Base-by-base conservation (phyloP, 352 stramenopile species). In the Phytophthora cactorum region DNA sequence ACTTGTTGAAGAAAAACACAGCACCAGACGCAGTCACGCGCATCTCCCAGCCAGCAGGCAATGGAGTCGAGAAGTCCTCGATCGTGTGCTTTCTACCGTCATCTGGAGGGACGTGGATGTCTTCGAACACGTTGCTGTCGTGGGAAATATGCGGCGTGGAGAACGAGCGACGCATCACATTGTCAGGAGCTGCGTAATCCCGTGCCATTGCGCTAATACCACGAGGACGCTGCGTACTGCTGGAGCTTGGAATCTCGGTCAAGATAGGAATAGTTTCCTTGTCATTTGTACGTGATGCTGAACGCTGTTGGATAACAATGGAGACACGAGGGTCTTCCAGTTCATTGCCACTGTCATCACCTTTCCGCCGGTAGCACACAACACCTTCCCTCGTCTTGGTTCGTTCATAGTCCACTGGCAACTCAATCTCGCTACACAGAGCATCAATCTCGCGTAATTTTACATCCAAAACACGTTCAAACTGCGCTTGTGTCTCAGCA, bases 31-130 rank as follows among this genome's bases (percentile, higher is more conserved):
- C 82, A 0, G 84, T 93, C 1, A 92, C 86, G 0, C 84, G 84
- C 86, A 95, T 95, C 59, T 95, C 86, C 86, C 86, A 95, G 0
- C 84, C 86, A 62, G 78, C 73, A 17, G 86, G 84, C 22, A 95
- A 43, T 2, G 82, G 84, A 3, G 84, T 95, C 28, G 84, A 79
- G 45, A 94, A 94, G 61, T 94, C 86, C 11, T 91, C 71, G 15
- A 94, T 88, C 15, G 73, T 79, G 43, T 94, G 82, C 41, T 84
- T 78, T 9, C 53, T 66, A 5, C 82, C 82, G 52, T 92, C 84
- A 50, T 92, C 84, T 0, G 75, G 78, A 1, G 86, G 84, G 1
- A 88, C 65, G 17, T 74, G 59, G 47, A 70, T 78, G 31, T 73
- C 66, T 10, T 69, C 61, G 28, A 78, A 65, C 12, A 59, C 54